These are phyloP conservation scores for Eleusine coracana DNA, from an alignment of 176 grass and related monocot genomes.

Conservation along the genomic window DNA sequence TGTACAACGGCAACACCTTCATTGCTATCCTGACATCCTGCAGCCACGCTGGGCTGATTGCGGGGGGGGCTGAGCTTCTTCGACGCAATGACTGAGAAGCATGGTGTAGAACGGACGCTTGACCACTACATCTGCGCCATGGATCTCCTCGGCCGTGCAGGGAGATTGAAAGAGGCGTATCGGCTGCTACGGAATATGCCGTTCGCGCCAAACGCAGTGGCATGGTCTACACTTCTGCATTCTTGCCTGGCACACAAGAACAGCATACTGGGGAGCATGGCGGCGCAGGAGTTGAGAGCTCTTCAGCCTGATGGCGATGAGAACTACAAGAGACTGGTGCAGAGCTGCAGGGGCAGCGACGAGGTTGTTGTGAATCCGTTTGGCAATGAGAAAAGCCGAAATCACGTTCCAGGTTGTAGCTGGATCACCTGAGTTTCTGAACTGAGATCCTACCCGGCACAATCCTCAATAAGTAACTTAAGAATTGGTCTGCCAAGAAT, in stretches of 20 bases:
- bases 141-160: slow-evolving; percentile 56
- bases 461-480: slow-evolving; percentile 13
- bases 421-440: slow-evolving; percentile 42
- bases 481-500: background rate
- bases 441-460: background rate
- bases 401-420: slow-evolving; percentile 34
- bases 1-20: slow-evolving; percentile 56
- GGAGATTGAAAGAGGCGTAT: slow-evolving; percentile 52
- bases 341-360: background rate
- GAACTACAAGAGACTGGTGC: slow-evolving; percentile 43
- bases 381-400: background rate
- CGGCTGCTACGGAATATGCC: slow-evolving; percentile 43
- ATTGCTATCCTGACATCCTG: slow-evolving; percentile 55
- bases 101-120: slow-evolving; percentile 43
- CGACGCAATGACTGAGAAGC: slow-evolving; percentile 45
- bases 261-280: slow-evolving; percentile 30
- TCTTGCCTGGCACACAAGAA: slow-evolving; percentile 51
- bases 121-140: slow-evolving; percentile 51
- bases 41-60: slow-evolving; percentile 51
- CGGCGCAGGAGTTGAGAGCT: slow-evolving; percentile 34
- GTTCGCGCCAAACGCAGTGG: slow-evolving; percentile 28
- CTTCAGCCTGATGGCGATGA: background rate
- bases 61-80: slow-evolving; percentile 56
- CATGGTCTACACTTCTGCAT: slow-evolving; percentile 64
- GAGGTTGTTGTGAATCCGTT: background rate